Base-by-base conservation (phyloP, 2,329 filamentous ascomycete species). In the Colletotrichum orchidophilum region DNA sequence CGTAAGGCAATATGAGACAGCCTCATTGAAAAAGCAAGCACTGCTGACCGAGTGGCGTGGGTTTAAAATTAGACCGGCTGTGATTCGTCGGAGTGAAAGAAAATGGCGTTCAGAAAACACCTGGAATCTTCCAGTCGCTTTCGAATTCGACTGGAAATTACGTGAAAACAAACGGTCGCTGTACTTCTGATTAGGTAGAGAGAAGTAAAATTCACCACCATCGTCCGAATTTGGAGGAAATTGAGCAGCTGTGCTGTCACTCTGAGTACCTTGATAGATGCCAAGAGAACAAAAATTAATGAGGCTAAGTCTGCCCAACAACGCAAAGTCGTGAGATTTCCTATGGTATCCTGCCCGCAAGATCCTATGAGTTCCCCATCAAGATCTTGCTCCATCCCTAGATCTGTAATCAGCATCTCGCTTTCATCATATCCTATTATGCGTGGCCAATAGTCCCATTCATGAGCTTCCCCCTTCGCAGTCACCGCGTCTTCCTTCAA, bases 401-500 rank as follows among this genome's bases (percentile, higher is more conserved):
- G 35, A 15, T 39, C 35, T 15, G 35, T 15, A 15, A 39, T 18
- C 12, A 15, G 18, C 35, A 12, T 21, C 27, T 18, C 11, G 15
- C 4, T n/a, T 26, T n/a, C 24, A 12, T 31, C 2, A 7, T 46
- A 11, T 8, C 29, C 26, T 15, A 35, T 39, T 3, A 55, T 18
- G 0, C n/a, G 39, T 46, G 0, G 11, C 39, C 31, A 6, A 6
- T 15, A 8, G 7, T 15, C 39, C 57, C 46, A 33, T 35, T 27
- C 33, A 21, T 31, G 15, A 31, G 21, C 1, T 46, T 9, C 11
- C 52, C 52, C 52, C 1, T 64, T 64, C 3, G 29, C 54, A 2
- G 31, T 62, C 9, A 33, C 63, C 2, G 85, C 81, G 80, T 87
- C 84, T 3, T 78, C 77, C 68, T 80, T 82, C 74, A 90, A 74